A percentile compares a stretch with the other conserved stretches of the same genome.
Evolutionary conservation across 2,329 filamentous ascomycete species (phyloP).

Genomic region (Fusarium marasasianum): DNA sequence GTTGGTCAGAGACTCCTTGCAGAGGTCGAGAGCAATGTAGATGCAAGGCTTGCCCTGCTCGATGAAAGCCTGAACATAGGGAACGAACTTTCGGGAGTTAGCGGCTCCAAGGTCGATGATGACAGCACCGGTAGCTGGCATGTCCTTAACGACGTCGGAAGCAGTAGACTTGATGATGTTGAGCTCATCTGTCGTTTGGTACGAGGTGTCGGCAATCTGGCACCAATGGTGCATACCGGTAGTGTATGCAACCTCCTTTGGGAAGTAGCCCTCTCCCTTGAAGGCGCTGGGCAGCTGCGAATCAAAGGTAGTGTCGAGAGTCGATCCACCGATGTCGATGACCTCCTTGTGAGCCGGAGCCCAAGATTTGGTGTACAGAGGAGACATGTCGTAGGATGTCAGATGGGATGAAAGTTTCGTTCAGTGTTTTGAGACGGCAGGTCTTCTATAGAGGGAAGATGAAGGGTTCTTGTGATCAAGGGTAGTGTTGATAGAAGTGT

Average conservation of each 20-base stretch:
- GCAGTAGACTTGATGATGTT: conserved; percentile 31
- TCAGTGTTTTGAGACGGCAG: neutral
- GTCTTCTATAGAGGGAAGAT: neutral
- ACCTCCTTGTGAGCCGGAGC: neutral
- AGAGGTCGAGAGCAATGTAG: conserved; percentile 34
- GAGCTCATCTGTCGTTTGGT: conserved; percentile 32
- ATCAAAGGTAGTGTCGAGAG: conserved; percentile 8
- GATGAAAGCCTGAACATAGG: conserved; percentile 28
- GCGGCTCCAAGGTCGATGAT: conserved; percentile 37
- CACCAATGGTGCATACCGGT: conserved; percentile 33
- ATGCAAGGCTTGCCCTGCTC: conserved; percentile 20
- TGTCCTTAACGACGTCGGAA: neutral
- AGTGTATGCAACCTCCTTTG: conserved; percentile 40
- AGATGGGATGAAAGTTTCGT: neutral
- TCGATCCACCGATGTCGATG: conserved; percentile 36
- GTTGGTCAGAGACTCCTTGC: neutral
- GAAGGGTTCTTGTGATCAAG: neutral
- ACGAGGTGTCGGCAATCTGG: conserved; percentile 21
- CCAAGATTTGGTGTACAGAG: neutral
- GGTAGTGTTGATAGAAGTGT: neutral
- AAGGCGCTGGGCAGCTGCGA: conserved; percentile 21
- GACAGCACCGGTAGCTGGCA: conserved; percentile 4
- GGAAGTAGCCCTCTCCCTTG: conserved; percentile 19
- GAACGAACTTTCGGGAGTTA: conserved; percentile 34
- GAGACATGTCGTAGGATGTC: neutral